Conservation (phyloP, 2,329 filamentous ascomycete genomes). For the Clathrospora elynae region DNA sequence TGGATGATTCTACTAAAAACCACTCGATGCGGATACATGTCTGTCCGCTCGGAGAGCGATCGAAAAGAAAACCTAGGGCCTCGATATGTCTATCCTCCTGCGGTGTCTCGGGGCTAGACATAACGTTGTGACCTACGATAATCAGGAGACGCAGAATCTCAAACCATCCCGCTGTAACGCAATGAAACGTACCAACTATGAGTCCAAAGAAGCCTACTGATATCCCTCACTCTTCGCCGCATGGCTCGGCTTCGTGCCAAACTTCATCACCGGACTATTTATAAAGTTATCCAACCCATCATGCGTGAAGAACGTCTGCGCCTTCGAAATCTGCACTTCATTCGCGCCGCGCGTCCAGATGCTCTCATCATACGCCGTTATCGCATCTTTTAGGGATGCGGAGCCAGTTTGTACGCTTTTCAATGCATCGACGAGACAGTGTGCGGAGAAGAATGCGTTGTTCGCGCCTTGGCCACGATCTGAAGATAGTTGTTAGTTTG, state of each 20-base stretch:
- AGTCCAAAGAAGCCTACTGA: conserved; percentile 17
- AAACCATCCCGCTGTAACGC: too few species aligned
- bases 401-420: conserved; percentile 20
- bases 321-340: conserved; percentile 42
- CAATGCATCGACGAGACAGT: conserved; percentile 34
- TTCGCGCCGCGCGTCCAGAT: conserved; percentile 36
- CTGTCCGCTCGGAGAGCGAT: too few species aligned
- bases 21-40: too few species aligned
- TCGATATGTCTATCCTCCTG: too few species aligned
- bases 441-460: conserved; percentile 44
- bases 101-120: too few species aligned
- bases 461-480: conserved; percentile 49
- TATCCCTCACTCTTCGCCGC: conserved; percentile 37
- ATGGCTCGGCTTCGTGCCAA: conserved; percentile 40
- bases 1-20: too few species aligned
- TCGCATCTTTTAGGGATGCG: conserved; percentile 18
- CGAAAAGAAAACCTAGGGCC: too few species aligned
- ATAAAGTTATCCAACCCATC: conserved; percentile 38
- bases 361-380: conserved; percentile 35
- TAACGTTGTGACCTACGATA: too few species aligned
- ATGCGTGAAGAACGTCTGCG: conserved; percentile 41
- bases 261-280: conserved; percentile 37
- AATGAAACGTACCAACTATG: not conserved
- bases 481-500: conserved; percentile 10
- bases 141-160: too few species aligned